Percentiles rank a stretch among this genome's conserved stretches.
These are phyloP conservation scores for Themeda triandra DNA, from an alignment of 176 grass and related monocot genomes.

Conservation along the genomic window DNA sequence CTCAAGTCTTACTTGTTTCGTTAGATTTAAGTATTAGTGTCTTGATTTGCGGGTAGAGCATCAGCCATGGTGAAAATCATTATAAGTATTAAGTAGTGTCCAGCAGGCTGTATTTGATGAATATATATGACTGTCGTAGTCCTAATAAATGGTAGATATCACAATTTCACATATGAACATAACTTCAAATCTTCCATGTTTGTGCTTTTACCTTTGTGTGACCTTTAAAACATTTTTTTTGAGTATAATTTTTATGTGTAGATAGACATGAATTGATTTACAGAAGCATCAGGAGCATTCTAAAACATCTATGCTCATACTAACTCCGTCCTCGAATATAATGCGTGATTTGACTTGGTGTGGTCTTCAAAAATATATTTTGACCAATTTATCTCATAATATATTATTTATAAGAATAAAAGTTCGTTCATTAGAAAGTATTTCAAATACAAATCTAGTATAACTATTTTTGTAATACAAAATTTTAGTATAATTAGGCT, in stretches of 20 bases:
- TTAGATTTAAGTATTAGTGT: conserved; percentile 1
- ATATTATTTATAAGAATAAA: too few species aligned
- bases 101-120: neutral
- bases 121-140: neutral
- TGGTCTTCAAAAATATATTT: too few species aligned
- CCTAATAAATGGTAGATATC: neutral
- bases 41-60: neutral
- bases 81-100: neutral
- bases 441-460: too few species aligned
- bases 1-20: neutral
- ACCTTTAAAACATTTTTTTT: neutral
- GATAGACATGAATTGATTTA: neutral
- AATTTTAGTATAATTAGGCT: too few species aligned
- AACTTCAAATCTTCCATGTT: neutral
- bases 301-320: neutral
- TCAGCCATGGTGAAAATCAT: neutral
- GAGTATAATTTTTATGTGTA: neutral
- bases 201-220: neutral
- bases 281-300: neutral
- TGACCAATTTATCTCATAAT: too few species aligned
- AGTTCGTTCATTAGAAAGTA: too few species aligned
- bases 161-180: neutral
- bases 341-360: too few species aligned
- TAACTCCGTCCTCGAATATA: too few species aligned
- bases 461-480: too few species aligned